A percentile compares a stretch with the other conserved stretches of the same genome.
Conservation (phyloP, 306 rosid genomes). For the Gastrolobium villosum region DNA sequence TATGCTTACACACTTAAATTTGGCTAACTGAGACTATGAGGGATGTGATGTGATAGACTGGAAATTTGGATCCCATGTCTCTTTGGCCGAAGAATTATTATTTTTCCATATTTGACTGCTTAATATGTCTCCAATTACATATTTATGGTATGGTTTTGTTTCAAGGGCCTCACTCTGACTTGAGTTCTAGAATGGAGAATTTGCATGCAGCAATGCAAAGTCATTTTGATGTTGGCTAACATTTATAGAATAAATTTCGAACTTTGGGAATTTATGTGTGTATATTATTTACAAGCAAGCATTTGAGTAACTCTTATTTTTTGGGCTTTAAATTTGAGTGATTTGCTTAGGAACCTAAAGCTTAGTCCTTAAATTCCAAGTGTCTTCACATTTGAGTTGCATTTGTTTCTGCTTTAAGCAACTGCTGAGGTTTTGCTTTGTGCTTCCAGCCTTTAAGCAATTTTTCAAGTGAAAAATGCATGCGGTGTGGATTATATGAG, state of each 20-base stretch:
- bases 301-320: slow-evolving; percentile 7
- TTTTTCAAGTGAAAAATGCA: slow-evolving; percentile 71
- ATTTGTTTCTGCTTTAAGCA: slow-evolving; percentile 30
- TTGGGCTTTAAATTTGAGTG: slow-evolving; percentile 9
- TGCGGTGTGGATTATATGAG: slow-evolving; percentile 95
- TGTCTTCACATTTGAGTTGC: slow-evolving; percentile 14
- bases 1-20: neutral
- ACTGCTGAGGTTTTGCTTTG: slow-evolving; percentile 38
- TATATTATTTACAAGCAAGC: neutral
- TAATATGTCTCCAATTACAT: neutral
- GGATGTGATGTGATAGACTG: neutral
- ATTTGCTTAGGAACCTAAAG: too few relatives aligned
- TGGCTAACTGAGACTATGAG: neutral
- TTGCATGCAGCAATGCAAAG: neutral
- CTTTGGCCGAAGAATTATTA: neutral
- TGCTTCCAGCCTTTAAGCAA: slow-evolving; percentile 78
- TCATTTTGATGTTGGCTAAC: slow-evolving; percentile 13
- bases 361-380: slow-evolving; percentile 19
- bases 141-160: neutral
- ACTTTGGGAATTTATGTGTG: neutral
- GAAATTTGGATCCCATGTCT: neutral
- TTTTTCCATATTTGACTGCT: neutral
- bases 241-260: neutral
- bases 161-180: slow-evolving; percentile 16
- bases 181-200: slow-evolving; percentile 1